Percentiles rank a stretch among this genome's conserved stretches.
Evolutionary conservation across 2,329 filamentous ascomycete species (phyloP).

Genomic region (Aspergillus costaricaensis): DNA sequence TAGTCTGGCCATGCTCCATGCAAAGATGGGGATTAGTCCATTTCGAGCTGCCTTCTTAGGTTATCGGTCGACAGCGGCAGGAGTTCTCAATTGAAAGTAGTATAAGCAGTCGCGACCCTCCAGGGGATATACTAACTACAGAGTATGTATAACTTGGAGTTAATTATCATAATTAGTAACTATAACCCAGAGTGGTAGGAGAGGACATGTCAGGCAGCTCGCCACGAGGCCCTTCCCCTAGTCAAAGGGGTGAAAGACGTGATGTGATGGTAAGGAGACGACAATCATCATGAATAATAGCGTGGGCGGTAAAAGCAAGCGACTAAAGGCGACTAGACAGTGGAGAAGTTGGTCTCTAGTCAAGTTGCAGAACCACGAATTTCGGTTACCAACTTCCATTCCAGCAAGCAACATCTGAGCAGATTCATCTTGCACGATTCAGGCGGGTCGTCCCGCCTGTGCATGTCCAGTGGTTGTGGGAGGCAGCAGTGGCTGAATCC

Average conservation of each 20-base stretch:
- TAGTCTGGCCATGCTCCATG: slow-evolving; percentile 4
- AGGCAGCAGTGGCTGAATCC: background rate
- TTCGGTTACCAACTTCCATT: background rate
- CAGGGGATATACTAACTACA: background rate
- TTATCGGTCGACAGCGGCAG: background rate
- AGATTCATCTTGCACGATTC: slow-evolving; percentile 4
- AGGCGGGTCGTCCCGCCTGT: background rate
- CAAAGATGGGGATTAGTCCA: background rate
- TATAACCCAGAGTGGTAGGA: no score
- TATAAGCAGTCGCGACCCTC: background rate
- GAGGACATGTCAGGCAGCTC: background rate
- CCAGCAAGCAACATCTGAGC: background rate
- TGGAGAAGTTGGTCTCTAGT: slow-evolving; percentile 20
- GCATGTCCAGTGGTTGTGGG: background rate
- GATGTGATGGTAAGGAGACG: background rate
- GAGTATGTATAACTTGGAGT: no score
- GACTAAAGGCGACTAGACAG: slow-evolving; percentile 33
- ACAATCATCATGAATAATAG: slow-evolving; percentile 12
- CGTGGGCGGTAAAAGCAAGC: slow-evolving; percentile 22
- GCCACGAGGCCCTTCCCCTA: background rate
- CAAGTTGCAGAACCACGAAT: slow-evolving; percentile 18
- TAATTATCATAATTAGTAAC: no score
- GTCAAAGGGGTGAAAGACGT: background rate
- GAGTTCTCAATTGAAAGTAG: background rate
- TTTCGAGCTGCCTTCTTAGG: background rate